Percentiles rank a stretch among this genome's conserved stretches.
These are phyloP conservation scores for Kodamaea lidongshanica DNA, from an alignment of 805 yeast species.

Conservation along the genomic window DNA sequence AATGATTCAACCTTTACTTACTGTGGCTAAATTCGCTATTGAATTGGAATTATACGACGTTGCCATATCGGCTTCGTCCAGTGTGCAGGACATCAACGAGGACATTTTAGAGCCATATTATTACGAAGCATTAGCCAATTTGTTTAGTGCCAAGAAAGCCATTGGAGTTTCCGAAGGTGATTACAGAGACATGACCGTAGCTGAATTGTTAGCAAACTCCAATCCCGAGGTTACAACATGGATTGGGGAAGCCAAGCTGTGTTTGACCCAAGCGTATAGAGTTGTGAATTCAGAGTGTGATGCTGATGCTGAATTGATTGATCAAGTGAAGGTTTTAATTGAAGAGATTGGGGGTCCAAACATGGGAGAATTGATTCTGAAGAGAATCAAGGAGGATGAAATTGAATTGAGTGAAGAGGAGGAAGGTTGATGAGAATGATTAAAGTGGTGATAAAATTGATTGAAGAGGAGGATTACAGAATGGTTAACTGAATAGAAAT, in stretches of 20 bases:
- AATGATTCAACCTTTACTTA: constrained; percentile 64
- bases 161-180: constrained; percentile 29
- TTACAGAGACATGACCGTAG: constrained; percentile 34
- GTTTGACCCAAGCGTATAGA: constrained; percentile 42
- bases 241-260: constrained; percentile 35
- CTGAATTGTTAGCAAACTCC: constrained; percentile 13
- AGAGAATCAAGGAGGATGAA: constrained; percentile 26
- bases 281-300: constrained; percentile 36
- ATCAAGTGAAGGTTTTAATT: constrained; percentile 47
- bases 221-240: constrained; percentile 24
- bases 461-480: neutral
- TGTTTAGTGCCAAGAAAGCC: constrained; percentile 35
- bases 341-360: constrained; percentile 57
- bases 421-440: constrained; percentile 21
- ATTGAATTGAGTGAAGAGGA: constrained; percentile 54
- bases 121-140: constrained; percentile 71
- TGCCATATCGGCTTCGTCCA: constrained; percentile 58
- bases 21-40: constrained; percentile 66
- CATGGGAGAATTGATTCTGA: constrained; percentile 36
- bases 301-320: constrained; percentile 53
- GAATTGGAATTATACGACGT: constrained; percentile 70
- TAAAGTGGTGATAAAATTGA: constrained; percentile 13
- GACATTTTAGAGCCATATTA: constrained; percentile 76
- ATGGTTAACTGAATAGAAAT: too few relatives aligned
- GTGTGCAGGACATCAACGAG: constrained; percentile 75